phyloP scores from a whole-genome alignment of 352 stramenopile species.

The Peronospora belbahrii region DNA sequence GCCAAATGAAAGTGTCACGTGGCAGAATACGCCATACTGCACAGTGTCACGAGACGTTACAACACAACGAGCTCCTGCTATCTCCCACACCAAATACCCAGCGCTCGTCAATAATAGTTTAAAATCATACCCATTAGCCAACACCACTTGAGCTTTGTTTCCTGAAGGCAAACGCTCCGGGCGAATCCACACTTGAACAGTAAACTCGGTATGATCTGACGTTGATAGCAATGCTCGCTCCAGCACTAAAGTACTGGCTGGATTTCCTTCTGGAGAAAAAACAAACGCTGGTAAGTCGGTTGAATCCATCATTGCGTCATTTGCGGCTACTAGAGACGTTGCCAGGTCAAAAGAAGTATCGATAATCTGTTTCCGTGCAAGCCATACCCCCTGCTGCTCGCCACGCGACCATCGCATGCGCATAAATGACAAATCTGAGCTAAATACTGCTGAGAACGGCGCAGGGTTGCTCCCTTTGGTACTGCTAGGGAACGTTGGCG shows the following conservation, averaged over 20 bases:
- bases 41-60: constrained; percentile 34
- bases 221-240: constrained; percentile 55
- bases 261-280: constrained; percentile 51
- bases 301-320: constrained; percentile 52
- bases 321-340: constrained; percentile 24
- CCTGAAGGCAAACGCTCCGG: constrained; percentile 15
- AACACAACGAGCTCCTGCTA: constrained; percentile 31
- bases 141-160: constrained; percentile 35
- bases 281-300: constrained; percentile 34
- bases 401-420: constrained; percentile 72
- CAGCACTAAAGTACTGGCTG: constrained; percentile 43
- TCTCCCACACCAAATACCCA: constrained; percentile 44
- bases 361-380: constrained; percentile 41
- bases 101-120: constrained; percentile 33
- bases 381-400: constrained; percentile 75
- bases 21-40: constrained; percentile 44
- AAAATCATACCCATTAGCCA: constrained; percentile 60
- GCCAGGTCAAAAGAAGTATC: constrained; percentile 33
- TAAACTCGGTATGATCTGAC: constrained; percentile 44
- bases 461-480: constrained; percentile 65
- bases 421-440: constrained; percentile 62
- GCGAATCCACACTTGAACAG: constrained; percentile 63
- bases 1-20: constrained; percentile 51
- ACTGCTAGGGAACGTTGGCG: constrained; percentile 21
- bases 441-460: constrained; percentile 56